Base-by-base conservation (phyloP, 495 filamentous ascomycete genomes). In the Copromyces sp. region DNA sequence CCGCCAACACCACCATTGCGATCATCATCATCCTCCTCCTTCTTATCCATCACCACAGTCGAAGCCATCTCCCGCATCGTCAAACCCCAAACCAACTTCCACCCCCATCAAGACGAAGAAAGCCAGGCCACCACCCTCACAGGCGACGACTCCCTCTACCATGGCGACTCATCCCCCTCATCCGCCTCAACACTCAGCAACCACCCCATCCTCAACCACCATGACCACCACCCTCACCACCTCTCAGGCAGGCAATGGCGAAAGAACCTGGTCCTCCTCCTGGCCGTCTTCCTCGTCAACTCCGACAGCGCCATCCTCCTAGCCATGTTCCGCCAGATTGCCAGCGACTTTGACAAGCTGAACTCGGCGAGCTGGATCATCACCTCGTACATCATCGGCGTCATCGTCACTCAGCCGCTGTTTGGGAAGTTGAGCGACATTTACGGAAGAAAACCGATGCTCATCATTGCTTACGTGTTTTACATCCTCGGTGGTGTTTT, bases 241-340 rank as follows among this genome's bases (percentile, higher is more conserved):
- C 47, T 59, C 20, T 59, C 47, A 59, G 47, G 47, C 24, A 69
- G 38, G 3, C 74, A 73, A 65, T 73, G 69, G 74, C 68, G 53
- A 20, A 75, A 75, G 38, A 75, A 73, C 24, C 20, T 73, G 17
- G 74, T 75, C 9, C 39, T 75, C 20, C 69, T 75, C 11, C 72
- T 75, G 24, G 74, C 72, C 11, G 74, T 73, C 29, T 73, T 75
- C 65, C 69, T 75, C n/a, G 74, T 75, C 74, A 75, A 75, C 59
- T 71, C 72, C 3, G 74, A 75, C 32, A 73, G 74, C 39, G 74
- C 74, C 65, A 75, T 75, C 68, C 44, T 75, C 24, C 53, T 75
- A 38, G 69, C 74, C 72, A 44, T 75, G 69, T 75, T 75, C 69
- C 74, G 74, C 41, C 69, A 75, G 20, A 73, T 75, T 11, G 74